A percentile compares a stretch with the other conserved stretches of the same genome.
phyloP scores from a whole-genome alignment of 768 basidiomycete species.

The Royoungia palumana region DNA sequence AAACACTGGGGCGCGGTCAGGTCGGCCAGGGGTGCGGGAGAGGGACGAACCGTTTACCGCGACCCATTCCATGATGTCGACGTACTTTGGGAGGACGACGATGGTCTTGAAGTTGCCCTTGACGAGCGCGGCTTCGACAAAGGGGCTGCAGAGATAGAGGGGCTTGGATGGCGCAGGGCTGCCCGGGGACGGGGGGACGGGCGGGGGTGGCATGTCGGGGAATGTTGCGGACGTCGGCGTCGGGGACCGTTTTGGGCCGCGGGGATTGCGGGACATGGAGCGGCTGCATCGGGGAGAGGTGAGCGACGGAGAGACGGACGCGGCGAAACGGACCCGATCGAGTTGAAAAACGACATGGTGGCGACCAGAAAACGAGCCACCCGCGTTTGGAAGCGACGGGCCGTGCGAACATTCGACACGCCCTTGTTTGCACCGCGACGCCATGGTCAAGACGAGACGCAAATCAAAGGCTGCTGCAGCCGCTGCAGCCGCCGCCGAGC shows the following conservation, averaged over 20 bases:
- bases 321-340: constrained; percentile 56
- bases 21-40: too few relatives aligned
- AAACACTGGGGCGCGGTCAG: constrained; percentile 56
- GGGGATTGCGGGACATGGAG: constrained; percentile 72
- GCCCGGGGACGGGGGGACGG: constrained; percentile 39
- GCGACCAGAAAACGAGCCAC: too few relatives aligned
- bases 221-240: constrained; percentile 71
- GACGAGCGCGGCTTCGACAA: constrained; percentile 91
- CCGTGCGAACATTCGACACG: too few relatives aligned
- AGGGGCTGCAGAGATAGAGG: constrained; percentile 89
- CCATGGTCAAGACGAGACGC: constrained; percentile 55
- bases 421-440: too few relatives aligned
- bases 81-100: constrained; percentile 92
- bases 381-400: too few relatives aligned
- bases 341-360: constrained; percentile 87
- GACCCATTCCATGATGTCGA: constrained; percentile 96
- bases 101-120: constrained; percentile 99
- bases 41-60: constrained; percentile 84
- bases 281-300: constrained; percentile 42
- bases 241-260: constrained; percentile 66
- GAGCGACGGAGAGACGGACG: constrained; percentile 2
- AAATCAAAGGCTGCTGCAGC: constrained; percentile 55
- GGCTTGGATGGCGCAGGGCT: constrained; percentile 45
- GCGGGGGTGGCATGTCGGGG: constrained; percentile 42
- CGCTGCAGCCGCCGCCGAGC: constrained; percentile 26